Base-by-base conservation (phyloP, 2,329 filamentous ascomycete genomes). In the Colletotrichum spinosum region DNA sequence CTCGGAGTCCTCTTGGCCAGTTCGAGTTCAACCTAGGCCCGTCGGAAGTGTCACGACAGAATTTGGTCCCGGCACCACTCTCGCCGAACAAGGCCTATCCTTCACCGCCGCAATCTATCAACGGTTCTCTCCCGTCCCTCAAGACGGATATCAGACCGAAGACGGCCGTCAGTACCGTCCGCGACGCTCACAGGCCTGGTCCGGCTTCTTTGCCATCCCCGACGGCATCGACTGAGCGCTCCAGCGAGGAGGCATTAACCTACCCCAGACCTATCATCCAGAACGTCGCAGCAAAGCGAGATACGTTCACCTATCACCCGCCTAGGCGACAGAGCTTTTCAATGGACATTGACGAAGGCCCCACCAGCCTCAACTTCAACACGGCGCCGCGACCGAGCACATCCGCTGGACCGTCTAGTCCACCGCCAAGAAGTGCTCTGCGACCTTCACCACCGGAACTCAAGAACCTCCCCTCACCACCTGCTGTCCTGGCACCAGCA, bases 201-300 rank as follows among this genome's bases (percentile, higher is more conserved):
- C 75, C 78, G 2, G 69, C 70, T 8, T 73, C 78, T 8, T 73
- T 83, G 0, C 81, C 82, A 1, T 84, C 81, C 3, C 82, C 82
- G 1, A 76, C 79, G 6, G 71, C 75, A 2, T 83, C 81, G 1
- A 74, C 73, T 5, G 73, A 72, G n/a, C 76, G 75, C 11, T 75
- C 75, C 2, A 78, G 79, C 61, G 80, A 81, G 48, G 79, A 83
- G 41, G 68, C 70, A n/a, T 69, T 69, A 1, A 70, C 71, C 62
- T 70, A 76, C 72, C 62, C 72, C 38, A 69, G 74, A 35, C 83
- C 83, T 1, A 73, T 84, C 5, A 81, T 86, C 44, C 80, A 79
- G 39, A 81, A 81, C 48, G 81, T 85, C 0, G 69, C 72, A n/a
- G 83, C 84, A 4, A 83, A 81, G 71, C 81, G 84, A 38, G 83